These are phyloP conservation scores for Pythium catenulatum DNA, from an alignment of 352 stramenopile genomes.

Conservation along the genomic window DNA sequence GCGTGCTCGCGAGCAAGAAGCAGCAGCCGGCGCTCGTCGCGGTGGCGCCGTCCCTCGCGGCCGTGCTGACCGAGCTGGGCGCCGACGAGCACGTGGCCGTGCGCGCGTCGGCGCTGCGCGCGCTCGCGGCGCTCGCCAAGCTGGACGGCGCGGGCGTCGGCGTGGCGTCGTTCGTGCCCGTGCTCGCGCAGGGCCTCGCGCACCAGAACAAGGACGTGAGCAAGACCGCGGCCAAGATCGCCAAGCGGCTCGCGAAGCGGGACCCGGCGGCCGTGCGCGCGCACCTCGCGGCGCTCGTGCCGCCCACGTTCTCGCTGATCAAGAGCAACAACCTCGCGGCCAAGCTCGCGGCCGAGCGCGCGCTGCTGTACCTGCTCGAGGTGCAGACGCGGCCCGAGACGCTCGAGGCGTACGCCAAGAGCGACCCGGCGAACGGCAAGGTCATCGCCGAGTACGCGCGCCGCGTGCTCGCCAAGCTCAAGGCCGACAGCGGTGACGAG, in stretches of 20 bases:
- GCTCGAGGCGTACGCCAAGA: slow-evolving; percentile 82
- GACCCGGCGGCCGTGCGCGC: slow-evolving; percentile 75
- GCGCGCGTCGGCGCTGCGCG: slow-evolving; percentile 73
- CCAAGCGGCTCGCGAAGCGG: slow-evolving; percentile 86
- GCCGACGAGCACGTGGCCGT: slow-evolving; percentile 85
- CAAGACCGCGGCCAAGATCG: slow-evolving; percentile 83
- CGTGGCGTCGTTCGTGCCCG: slow-evolving; percentile 71
- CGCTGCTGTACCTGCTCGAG: slow-evolving; percentile 93
- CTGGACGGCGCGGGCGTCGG: slow-evolving; percentile 61
- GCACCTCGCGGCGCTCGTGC: slow-evolving; percentile 81
- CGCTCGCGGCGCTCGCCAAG: slow-evolving; percentile 80
- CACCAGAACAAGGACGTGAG: slow-evolving; percentile 91
- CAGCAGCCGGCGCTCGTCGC: slow-evolving; percentile 61
- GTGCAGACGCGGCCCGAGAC: slow-evolving; percentile 90
- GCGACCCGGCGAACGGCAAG: slow-evolving; percentile 82
- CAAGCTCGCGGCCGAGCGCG: slow-evolving; percentile 91
- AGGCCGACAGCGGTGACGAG: slow-evolving; percentile 90
- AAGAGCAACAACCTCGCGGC: slow-evolving; percentile 94
- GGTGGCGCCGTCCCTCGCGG: slow-evolving; percentile 37
- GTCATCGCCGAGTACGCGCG: slow-evolving; percentile 93
- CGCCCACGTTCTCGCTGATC: slow-evolving; percentile 89
- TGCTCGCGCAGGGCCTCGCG: slow-evolving; percentile 79
- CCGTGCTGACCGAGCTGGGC: slow-evolving; percentile 69
- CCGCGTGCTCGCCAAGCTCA: slow-evolving; percentile 92
- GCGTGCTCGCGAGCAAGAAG: slow-evolving; percentile 74